Evolutionary conservation across 495 filamentous ascomycete species (phyloP), one percentile per base, ranked within the genome.

Genomic region (Clohesyomyces aquaticus): DNA sequence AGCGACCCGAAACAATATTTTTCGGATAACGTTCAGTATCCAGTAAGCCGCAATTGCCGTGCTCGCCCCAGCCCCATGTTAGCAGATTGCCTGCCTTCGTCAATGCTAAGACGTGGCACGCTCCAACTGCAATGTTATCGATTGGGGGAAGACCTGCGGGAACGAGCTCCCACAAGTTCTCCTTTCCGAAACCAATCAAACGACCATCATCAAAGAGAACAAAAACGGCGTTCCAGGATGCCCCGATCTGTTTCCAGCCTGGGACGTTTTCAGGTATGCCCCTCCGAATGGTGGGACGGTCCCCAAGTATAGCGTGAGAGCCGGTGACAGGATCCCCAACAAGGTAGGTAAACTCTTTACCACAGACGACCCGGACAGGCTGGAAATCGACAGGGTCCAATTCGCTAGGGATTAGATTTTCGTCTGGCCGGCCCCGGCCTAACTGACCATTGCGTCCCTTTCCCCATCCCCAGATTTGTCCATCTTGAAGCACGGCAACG

Each of bases 21-120:
- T 38, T 14, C 6, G 32, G 32, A 14, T 6, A 38, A 6, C 14
- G 6, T 6, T 6, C 14, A 14, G 32, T 6, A 38, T 38, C 32
- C 14, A 55, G 1, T 2, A 38, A 26, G 14, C 94, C 94, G 74
- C 94, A 98, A 75, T 98, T 98, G 11, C 94, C 94, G 81, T 98
- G 94, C 77, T 96, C 91, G 0, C 91, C 92, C 93, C 94, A 98
- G 16, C 94, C 94, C 89, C 92, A 97, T 2, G 87, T 82, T 41
- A 91, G 73, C 12, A 96, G 75, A 21, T 70, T 76, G 0, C 84
- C 83, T 50, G 81, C 78, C 19, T 19, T 47, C 2, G 86, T 82
- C 27, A 91, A 68, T 9, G 84, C 90, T 64, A 97, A 66, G 12
- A 79, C 84, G 76, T 98, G 94, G 76, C 97, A 93, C 71, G 92